Conservation (phyloP, 2,329 filamentous ascomycete species). For the Calycina marina region DNA sequence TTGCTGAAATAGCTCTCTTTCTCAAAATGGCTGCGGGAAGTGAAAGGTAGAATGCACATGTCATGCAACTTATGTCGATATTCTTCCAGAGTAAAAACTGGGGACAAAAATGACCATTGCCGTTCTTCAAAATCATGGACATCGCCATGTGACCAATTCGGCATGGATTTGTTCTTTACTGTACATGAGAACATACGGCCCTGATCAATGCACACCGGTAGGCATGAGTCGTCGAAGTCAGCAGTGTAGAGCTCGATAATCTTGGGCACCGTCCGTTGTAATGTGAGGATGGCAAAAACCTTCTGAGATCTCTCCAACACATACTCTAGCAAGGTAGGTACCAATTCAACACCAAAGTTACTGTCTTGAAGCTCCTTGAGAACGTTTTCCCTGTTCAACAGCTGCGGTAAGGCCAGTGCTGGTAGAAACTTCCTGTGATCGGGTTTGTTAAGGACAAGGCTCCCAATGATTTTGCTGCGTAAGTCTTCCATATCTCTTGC, state of each 20-base stretch:
- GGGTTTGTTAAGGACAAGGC: too few relatives aligned
- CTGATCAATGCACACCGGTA: background rate
- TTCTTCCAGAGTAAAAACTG: background rate
- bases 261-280: background rate
- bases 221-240: background rate
- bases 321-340: background rate
- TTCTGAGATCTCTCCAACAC: background rate
- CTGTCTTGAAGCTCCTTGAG: too few relatives aligned
- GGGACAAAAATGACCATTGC: background rate
- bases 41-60: background rate
- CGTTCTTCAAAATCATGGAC: background rate
- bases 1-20: background rate
- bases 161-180: background rate
- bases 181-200: background rate
- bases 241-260: background rate
- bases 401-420: too few relatives aligned
- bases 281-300: background rate
- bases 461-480: too few relatives aligned
- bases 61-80: too few relatives aligned
- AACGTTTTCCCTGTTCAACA: too few relatives aligned
- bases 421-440: too few relatives aligned
- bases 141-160: background rate
- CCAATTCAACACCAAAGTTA: too few relatives aligned
- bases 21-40: background rate
- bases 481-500: too few relatives aligned